These are phyloP conservation scores for Kodamaea kaohsiungensis DNA, from an alignment of 805 yeast species.

Conservation along the genomic window DNA sequence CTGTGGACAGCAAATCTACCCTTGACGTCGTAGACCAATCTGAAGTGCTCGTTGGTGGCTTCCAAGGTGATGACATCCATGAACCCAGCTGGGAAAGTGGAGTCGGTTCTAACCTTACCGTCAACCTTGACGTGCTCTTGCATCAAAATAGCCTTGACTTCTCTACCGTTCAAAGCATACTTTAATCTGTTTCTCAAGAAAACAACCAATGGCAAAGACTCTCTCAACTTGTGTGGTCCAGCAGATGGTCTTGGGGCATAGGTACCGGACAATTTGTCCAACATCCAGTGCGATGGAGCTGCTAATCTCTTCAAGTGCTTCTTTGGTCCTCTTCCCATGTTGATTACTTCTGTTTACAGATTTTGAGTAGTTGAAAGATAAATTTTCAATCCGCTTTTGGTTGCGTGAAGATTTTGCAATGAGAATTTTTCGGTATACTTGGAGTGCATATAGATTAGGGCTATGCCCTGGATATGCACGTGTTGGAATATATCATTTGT, in stretches of 20 bases:
- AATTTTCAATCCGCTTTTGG: background rate
- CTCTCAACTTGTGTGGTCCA: slow-evolving; percentile 38
- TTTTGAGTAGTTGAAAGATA: background rate
- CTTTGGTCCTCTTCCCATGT: slow-evolving; percentile 76
- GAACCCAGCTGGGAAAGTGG: slow-evolving; percentile 35
- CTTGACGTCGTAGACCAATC: slow-evolving; percentile 30
- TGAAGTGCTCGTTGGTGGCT: slow-evolving; percentile 33
- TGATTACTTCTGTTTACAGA: slow-evolving; percentile 17
- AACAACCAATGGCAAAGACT: slow-evolving; percentile 33
- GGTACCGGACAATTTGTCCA: slow-evolving; percentile 39
- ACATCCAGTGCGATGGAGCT: slow-evolving; percentile 41
- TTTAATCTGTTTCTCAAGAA: slow-evolving; percentile 37
- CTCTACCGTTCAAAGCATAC: slow-evolving; percentile 37
- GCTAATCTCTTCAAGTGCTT: slow-evolving; percentile 39
- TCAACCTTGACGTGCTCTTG: slow-evolving; percentile 36
- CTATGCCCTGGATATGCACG: background rate
- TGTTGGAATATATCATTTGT: background rate
- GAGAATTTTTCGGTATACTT: background rate
- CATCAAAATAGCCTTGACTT: slow-evolving; percentile 36
- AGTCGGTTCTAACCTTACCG: slow-evolving; percentile 36
- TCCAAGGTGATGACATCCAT: slow-evolving; percentile 34
- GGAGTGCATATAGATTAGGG: background rate
- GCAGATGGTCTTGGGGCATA: slow-evolving; percentile 38
- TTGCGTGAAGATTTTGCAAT: background rate
- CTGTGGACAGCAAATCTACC: slow-evolving; percentile 31